Percentiles rank a stretch among this genome's conserved stretches.
phyloP scores from a whole-genome alignment of 805 yeast genomes.

The Myxozyma mucilagina region DNA sequence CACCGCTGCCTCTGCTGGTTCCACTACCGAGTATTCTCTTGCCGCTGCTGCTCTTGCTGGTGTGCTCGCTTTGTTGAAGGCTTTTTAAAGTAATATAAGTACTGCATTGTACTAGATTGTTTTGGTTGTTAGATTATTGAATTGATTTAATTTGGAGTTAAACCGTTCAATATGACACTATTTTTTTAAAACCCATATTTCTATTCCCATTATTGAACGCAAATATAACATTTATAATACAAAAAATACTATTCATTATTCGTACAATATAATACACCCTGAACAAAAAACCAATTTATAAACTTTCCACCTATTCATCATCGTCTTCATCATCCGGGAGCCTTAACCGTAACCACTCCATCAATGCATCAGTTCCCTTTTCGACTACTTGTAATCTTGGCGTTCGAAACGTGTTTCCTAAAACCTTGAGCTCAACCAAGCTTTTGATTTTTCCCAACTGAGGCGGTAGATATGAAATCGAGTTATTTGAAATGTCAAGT shows the following conservation, averaged over 20 bases:
- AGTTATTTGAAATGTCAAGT: conserved; percentile 28
- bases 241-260: too few relatives aligned
- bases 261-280: too few relatives aligned
- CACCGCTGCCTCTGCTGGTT: not conserved
- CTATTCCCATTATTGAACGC: too few relatives aligned
- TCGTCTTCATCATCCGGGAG: conserved; percentile 16
- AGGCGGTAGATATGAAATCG: conserved; percentile 27
- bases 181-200: too few relatives aligned
- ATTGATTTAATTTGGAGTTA: too few relatives aligned
- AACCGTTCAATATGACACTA: too few relatives aligned
- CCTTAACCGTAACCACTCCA: conserved; percentile 28
- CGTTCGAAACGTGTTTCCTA: conserved; percentile 26
- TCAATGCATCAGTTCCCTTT: conserved; percentile 30
- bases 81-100: not conserved
- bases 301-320: too few relatives aligned
- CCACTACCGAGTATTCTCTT: not conserved
- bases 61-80: not conserved
- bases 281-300: too few relatives aligned
- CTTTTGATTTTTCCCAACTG: conserved; percentile 24
- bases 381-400: conserved; percentile 29
- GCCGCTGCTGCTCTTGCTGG: not conserved
- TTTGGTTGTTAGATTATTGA: not conserved
- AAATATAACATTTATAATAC: too few relatives aligned
- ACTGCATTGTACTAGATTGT: not conserved
- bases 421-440: conserved; percentile 24